Percentiles rank a stretch among this genome's conserved stretches.
Evolutionary conservation across 805 yeast genomes (phyloP).

Genomic region (Kregervanrija delftensis): DNA sequence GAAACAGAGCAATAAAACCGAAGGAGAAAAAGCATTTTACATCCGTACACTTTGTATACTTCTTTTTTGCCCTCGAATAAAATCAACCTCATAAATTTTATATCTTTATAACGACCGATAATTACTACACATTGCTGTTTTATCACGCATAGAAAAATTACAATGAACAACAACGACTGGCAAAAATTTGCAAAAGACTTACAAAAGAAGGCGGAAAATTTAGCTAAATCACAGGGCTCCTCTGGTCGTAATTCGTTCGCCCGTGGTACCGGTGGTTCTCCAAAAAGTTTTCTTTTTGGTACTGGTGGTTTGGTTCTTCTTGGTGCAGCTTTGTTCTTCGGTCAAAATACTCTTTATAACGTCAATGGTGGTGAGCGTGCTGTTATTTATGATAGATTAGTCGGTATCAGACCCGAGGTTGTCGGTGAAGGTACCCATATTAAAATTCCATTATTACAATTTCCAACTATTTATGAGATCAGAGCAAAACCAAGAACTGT

Average conservation of each 20-base stretch:
- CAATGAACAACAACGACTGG: constrained; percentile 38
- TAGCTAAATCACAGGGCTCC: constrained; percentile 29
- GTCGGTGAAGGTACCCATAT: constrained; percentile 94
- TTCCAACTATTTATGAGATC: constrained; percentile 87
- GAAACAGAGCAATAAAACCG: too few relatives aligned
- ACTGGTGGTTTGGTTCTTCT: constrained; percentile 52
- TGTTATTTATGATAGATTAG: constrained; percentile 79
- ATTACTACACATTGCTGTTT: too few relatives aligned
- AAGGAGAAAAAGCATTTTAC: too few relatives aligned
- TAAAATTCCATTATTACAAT: constrained; percentile 90
- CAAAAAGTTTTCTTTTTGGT: constrained; percentile 55
- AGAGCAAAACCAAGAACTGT: constrained; percentile 97
- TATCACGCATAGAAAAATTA: background rate
- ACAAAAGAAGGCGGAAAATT: constrained; percentile 37
- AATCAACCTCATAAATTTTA: too few relatives aligned
- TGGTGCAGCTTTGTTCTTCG: constrained; percentile 48
- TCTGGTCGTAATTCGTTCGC: constrained; percentile 15
- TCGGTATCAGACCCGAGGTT: constrained; percentile 78
- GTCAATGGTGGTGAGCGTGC: constrained; percentile 99
- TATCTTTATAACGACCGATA: too few relatives aligned
- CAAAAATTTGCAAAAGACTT: constrained; percentile 44
- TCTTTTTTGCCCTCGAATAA: too few relatives aligned
- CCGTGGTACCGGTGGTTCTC: constrained; percentile 23
- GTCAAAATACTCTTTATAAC: constrained; percentile 59
- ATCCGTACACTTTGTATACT: too few relatives aligned